Conservation (phyloP, 2,329 filamentous ascomycete species). For the Arthroderma sp. region DNA sequence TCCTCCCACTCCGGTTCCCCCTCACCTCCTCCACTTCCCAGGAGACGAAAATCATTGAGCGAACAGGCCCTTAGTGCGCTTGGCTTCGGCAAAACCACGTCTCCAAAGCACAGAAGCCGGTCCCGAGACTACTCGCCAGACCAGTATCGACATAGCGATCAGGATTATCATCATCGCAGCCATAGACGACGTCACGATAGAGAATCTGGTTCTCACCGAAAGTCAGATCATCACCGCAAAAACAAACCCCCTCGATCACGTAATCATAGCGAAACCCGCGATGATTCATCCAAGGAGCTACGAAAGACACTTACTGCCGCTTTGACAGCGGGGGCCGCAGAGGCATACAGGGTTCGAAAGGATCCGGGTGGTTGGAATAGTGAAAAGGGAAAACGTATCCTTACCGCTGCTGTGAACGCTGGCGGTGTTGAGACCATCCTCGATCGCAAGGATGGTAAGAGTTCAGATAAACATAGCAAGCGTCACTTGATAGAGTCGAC, state of each 20-base stretch:
- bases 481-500: constrained; percentile 76
- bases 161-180: constrained; percentile 24
- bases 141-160: constrained; percentile 1
- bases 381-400: constrained; percentile 78
- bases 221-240: constrained; percentile 32
- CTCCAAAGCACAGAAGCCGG: constrained; percentile 47
- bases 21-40: constrained; percentile 25
- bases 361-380: constrained; percentile 82
- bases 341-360: constrained; percentile 82
- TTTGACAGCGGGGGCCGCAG: constrained; percentile 75
- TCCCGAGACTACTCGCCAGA: constrained; percentile 13
- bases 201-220: constrained; percentile 39
- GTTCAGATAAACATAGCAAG: constrained; percentile 56
- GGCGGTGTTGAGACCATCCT: constrained; percentile 71
- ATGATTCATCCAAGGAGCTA: constrained; percentile 47
- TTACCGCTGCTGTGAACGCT: constrained; percentile 75
- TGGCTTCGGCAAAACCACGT: constrained; percentile 48
- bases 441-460: constrained; percentile 42
- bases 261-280: constrained; percentile 32
- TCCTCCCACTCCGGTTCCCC: constrained; percentile 9
- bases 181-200: constrained; percentile 26
- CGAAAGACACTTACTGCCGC: constrained; percentile 86
- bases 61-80: constrained; percentile 41
- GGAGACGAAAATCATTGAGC: constrained; percentile 34
- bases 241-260: constrained; percentile 35